phyloP scores from a whole-genome alignment of 1,284 basidiomycete species.

The Pseudozyma tsukubaensis region DNA sequence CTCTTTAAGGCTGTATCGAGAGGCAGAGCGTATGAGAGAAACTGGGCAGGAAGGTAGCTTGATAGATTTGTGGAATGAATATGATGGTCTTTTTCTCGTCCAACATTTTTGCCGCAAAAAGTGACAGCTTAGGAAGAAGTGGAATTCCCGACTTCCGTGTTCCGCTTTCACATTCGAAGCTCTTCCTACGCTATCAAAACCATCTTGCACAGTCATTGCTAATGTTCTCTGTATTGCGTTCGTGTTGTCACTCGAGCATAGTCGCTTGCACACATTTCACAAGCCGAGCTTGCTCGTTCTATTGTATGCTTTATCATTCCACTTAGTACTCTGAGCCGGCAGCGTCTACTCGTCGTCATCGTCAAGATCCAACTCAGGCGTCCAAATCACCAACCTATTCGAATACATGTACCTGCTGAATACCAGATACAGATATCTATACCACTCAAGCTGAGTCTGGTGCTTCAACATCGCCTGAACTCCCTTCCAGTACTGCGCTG shows the following conservation, averaged over 20 bases:
- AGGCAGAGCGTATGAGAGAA: not conserved
- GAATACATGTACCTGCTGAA: constrained; percentile 61
- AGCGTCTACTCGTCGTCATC: constrained; percentile 4
- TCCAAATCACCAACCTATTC: constrained; percentile 39
- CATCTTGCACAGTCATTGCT: too few species aligned
- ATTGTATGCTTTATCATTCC: not conserved
- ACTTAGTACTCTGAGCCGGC: not conserved
- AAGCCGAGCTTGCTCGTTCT: too few species aligned
- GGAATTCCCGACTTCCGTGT: constrained; percentile 12
- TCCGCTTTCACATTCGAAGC: too few species aligned
- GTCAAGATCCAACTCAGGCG: constrained; percentile 16
- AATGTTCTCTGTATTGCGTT: too few species aligned
- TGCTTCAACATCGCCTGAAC: constrained; percentile 62
- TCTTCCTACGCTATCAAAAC: too few species aligned
- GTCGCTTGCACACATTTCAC: too few species aligned
- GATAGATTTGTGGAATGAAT: constrained; percentile 4
- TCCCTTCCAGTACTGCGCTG: constrained; percentile 33
- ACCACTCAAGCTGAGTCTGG: constrained; percentile 64
- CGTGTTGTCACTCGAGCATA: too few species aligned
- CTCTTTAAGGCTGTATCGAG: not conserved
- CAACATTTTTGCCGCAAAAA: constrained; percentile 4
- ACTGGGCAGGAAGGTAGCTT: not conserved
- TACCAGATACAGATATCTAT: constrained; percentile 61
- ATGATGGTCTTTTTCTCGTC: constrained; percentile 2
- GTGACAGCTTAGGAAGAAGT: constrained; percentile 3